Evolutionary conservation across 139 green algal species (phyloP), one percentile per base, ranked within the genome.

Genomic region (Chlorella sp.): DNA sequence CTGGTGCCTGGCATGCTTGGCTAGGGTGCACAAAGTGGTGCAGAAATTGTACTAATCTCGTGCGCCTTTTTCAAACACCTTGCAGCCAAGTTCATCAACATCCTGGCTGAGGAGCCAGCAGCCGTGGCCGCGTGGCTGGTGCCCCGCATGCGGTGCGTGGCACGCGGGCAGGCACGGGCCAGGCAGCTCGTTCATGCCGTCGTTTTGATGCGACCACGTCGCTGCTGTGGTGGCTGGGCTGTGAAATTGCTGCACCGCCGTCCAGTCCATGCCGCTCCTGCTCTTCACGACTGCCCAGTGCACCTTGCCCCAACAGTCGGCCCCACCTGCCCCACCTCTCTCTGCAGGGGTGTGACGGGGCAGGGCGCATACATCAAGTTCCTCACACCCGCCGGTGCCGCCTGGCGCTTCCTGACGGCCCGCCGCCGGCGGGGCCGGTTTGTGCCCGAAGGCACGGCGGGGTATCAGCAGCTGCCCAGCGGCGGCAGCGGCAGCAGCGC

Each of bases 1-100:
- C 16, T 65, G 13, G 58, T 30, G 58, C 14, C 58, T 22, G 58
- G 28, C 22, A 20, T 65, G 58, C 58, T 22, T 24, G 13, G 30
- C 58, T 24, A n/a, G 58, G 58, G 22, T 65, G 58, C 58, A n/a
- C 19, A 8, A 65, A 22, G 58, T 24, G 32, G 58, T 8, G 16
- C 58, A 24, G 22, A 65, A 30, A 4, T 30, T 65, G 14, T 65
- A 30, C 28, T 4, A 30, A 65, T 24, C 56, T 65, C 22, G 3
- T 4, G 30, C 56, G 3, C 56, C 13, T 65, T 65, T 9, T n/a
- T 65, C 22, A 65, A 20, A 65, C 30, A 24, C 38, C 17, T 36
- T 58, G 80, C 89, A 54, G 80, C 87, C 62, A 65, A 84, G 11
- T 76, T 91, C 67, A 85, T 93, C 34, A 93, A 93, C 72, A 85